Conservation (phyloP, 108 stramenopile genomes). For the Nannochloropsis oceanica region DNA sequence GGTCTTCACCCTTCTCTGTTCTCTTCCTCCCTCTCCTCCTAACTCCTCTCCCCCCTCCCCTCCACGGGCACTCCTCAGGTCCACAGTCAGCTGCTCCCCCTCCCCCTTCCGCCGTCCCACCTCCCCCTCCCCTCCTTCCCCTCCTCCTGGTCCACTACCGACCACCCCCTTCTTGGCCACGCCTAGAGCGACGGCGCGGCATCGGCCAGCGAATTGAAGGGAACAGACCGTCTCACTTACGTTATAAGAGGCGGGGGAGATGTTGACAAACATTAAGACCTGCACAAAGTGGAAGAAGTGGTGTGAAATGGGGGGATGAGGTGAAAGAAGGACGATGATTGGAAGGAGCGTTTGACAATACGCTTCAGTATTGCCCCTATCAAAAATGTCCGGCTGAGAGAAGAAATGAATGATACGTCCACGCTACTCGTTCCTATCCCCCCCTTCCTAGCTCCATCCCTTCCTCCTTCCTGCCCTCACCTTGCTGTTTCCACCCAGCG, state of each 20-base stretch:
- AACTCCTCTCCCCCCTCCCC: background rate
- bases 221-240: conserved; percentile 41
- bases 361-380: background rate
- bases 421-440: too few relatives aligned
- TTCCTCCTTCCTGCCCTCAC: background rate
- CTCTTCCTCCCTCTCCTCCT: background rate
- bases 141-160: background rate
- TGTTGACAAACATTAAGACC: conserved; percentile 48
- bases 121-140: background rate
- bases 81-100: background rate
- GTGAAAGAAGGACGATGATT: background rate
- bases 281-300: background rate
- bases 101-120: background rate
- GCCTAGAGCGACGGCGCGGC: conserved; percentile 37
- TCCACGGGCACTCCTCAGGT: too few relatives aligned
- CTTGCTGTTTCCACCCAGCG: conserved; percentile 41
- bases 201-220: conserved; percentile 42
- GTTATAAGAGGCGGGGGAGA: conserved; percentile 36
- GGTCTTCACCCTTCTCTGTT: too few relatives aligned
- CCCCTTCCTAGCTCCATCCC: too few relatives aligned
- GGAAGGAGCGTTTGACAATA: background rate
- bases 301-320: background rate
- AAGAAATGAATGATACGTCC: too few relatives aligned
- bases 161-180: conserved; percentile 8
- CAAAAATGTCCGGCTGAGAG: background rate